Evolutionary conservation across 2,329 filamentous ascomycete species (phyloP).

Genomic region (Calonectria hawksworthii): DNA sequence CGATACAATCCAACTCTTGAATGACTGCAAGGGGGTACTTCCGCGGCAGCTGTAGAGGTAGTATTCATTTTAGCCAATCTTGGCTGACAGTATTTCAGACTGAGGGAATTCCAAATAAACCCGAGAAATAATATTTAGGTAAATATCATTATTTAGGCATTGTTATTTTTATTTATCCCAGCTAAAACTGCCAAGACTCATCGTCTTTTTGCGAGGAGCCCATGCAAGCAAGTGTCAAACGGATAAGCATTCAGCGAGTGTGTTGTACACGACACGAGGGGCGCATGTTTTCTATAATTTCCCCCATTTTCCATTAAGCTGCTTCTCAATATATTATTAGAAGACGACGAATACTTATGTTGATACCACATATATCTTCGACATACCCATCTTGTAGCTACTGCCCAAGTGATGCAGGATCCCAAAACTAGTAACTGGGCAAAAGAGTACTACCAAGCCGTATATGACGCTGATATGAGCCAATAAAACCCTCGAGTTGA

Average conservation of each 20-base stretch:
- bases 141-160: too few species aligned
- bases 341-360: conserved; percentile 33
- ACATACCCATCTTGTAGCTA: conserved; percentile 52
- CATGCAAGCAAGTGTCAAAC: too few species aligned
- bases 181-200: too few species aligned
- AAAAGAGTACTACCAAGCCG: conserved; percentile 40
- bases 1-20: conserved; percentile 18
- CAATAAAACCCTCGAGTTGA: conserved; percentile 45
- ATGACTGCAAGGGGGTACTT: too few species aligned
- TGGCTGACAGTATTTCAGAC: too few species aligned
- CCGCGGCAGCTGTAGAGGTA: too few species aligned
- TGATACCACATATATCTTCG: conserved; percentile 49
- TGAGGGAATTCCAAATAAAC: too few species aligned
- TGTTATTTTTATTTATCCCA: too few species aligned
- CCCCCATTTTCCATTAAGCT: conserved; percentile 42
- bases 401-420: conserved; percentile 43
- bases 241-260: too few species aligned
- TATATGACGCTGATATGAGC: conserved; percentile 46
- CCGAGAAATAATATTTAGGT: too few species aligned
- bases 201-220: too few species aligned
- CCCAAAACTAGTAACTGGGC: conserved; percentile 34
- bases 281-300: conserved; percentile 57
- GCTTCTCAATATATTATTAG: neutral
- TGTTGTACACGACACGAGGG: conserved; percentile 51
- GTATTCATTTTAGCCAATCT: too few species aligned